Conservation (phyloP, 2,329 filamentous ascomycete species). For the Monosporascus sp. region DNA sequence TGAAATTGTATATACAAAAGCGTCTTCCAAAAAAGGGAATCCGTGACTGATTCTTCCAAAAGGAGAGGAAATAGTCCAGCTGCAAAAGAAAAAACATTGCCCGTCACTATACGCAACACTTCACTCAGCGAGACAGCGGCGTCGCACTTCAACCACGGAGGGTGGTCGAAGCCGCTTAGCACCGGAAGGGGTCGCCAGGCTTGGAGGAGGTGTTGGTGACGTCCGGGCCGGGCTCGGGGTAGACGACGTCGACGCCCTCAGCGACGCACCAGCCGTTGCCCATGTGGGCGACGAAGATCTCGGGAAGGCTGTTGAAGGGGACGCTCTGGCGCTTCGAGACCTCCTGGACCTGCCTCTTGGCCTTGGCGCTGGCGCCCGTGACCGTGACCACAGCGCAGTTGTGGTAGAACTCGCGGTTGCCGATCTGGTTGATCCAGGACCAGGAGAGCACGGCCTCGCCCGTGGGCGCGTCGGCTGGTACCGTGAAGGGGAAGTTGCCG, state of each 20-base stretch:
- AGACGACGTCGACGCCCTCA: slow-evolving; percentile 54
- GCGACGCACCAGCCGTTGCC: slow-evolving; percentile 52
- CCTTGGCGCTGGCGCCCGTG: slow-evolving; percentile 29
- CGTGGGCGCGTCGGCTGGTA: slow-evolving; percentile 58
- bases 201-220: slow-evolving; percentile 35
- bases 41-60: too few species aligned
- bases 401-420: slow-evolving; percentile 84
- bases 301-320: slow-evolving; percentile 53
- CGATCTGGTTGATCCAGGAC: slow-evolving; percentile 72
- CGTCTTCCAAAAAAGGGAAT: too few species aligned
- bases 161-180: slow-evolving; percentile 1
- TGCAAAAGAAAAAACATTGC: too few species aligned
- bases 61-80: too few species aligned
- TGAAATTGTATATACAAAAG: background rate
- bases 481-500: slow-evolving; percentile 56
- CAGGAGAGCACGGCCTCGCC: slow-evolving; percentile 63
- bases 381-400: slow-evolving; percentile 72
- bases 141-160: background rate
- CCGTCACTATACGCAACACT: too few species aligned
- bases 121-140: too few species aligned
- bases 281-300: slow-evolving; percentile 69
- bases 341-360: slow-evolving; percentile 7
- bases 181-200: slow-evolving; percentile 31
- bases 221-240: slow-evolving; percentile 60
- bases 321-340: slow-evolving; percentile 25